phyloP scores from a whole-genome alignment of 2,329 filamentous ascomycete genomes.

The Blastomyces emzantsi region DNA sequence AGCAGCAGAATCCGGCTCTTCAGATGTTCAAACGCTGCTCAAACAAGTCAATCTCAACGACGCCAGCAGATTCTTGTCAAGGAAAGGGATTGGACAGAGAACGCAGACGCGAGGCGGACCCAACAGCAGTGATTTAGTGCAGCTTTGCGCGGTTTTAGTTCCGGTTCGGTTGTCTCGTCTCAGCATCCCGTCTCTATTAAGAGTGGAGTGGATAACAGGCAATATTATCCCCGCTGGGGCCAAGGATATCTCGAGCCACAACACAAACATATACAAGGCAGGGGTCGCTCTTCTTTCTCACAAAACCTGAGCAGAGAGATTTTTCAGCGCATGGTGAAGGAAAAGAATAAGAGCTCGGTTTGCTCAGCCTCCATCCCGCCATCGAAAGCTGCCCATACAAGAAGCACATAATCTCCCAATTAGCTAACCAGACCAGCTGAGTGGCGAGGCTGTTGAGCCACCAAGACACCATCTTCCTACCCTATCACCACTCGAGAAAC shows the following conservation, averaged over 20 bases:
- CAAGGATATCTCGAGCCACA: not conserved
- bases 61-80: not conserved
- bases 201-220: not conserved
- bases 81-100: not conserved
- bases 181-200: not conserved
- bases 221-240: not conserved
- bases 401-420: not conserved
- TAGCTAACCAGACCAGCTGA: not conserved
- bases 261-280: not conserved
- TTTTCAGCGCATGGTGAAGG: not conserved
- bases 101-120: not conserved
- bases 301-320: not conserved
- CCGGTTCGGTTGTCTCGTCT: not conserved
- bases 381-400: not conserved
- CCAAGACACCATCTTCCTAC: not conserved
- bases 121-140: not conserved
- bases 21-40: not conserved
- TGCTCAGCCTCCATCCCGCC: constrained; percentile 2
- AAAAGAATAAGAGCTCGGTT: not conserved
- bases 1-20: not conserved
- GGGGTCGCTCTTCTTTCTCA: not conserved
- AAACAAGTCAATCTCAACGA: not conserved
- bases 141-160: not conserved
- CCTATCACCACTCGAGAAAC: not conserved
- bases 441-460: constrained; percentile 3